phyloP scores from a whole-genome alignment of 768 basidiomycete genomes.

The Amanita subjunquillea region DNA sequence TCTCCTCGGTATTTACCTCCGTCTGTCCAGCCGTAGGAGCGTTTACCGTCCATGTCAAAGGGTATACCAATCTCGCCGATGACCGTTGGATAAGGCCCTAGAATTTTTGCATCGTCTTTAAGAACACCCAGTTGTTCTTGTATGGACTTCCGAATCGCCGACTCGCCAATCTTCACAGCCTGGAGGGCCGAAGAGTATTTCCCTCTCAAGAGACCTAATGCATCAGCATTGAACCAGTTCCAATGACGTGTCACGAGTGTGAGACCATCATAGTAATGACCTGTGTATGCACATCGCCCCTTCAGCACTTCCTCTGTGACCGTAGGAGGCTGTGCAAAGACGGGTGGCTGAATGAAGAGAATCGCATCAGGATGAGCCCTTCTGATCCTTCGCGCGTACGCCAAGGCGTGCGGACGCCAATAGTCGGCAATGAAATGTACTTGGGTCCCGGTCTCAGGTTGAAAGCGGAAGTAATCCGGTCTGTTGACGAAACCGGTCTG shows the following conservation, averaged over 20 bases:
- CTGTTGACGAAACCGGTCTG: constrained; percentile 53
- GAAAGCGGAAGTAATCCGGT: constrained; percentile 65
- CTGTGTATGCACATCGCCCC: constrained; percentile 63
- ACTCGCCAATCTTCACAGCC: constrained; percentile 76
- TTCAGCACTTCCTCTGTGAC: constrained; percentile 44
- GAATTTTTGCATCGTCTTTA: constrained; percentile 58
- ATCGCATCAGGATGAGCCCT: constrained; percentile 71
- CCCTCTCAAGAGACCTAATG: constrained; percentile 82
- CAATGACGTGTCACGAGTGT: constrained; percentile 89
- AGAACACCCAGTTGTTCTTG: constrained; percentile 77
- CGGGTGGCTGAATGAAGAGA: constrained; percentile 85
- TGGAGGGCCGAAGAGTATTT: constrained; percentile 60
- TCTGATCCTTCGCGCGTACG: constrained; percentile 50
- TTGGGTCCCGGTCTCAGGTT: constrained; percentile 28
- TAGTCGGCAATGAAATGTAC: constrained; percentile 71
- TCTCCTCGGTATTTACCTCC: constrained; percentile 62
- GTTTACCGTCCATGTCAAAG: constrained; percentile 86
- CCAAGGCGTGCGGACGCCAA: constrained; percentile 64
- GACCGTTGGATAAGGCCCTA: constrained; percentile 67
- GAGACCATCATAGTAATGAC: constrained; percentile 93
- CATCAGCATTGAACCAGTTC: constrained; percentile 95
- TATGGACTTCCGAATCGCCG: constrained; percentile 69
- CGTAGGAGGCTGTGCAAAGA: constrained; percentile 72
- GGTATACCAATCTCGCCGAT: constrained; percentile 96
- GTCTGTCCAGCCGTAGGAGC: constrained; percentile 73